Base-by-base conservation (phyloP, 2,329 filamentous ascomycete species). In the Cladosporium halotolerans region DNA sequence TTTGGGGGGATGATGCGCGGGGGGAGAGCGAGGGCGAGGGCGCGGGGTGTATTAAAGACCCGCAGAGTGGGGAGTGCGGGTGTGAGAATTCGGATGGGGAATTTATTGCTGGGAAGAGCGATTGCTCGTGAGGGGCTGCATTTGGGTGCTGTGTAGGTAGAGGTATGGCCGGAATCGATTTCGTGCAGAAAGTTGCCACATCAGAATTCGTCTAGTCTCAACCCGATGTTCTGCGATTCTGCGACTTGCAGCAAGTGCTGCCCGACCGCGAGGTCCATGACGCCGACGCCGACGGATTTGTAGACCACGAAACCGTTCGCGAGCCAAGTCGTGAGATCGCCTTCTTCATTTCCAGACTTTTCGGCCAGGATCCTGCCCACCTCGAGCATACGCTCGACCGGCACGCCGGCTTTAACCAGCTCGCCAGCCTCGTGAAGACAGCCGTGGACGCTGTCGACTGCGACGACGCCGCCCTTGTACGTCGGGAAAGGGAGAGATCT, bases 381-480 rank as follows among this genome's bases (percentile, higher is more conserved):
- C 68, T 96, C 91, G 0, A 96, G 87, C 4, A 96, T 79, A 61
- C 95, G 85, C 42, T 83, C 79, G 0, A 87, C 83, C 19, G 77
- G 76, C 28, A 96, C 74, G 0, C 82, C 83, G 0, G 89, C 88
- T 59, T 89, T 82, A 9, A 95, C 85, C 46, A 97, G 76, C 72
- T 97, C 92, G 0, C 92, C 92, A 0, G 91, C 87, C 66, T 96
- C 89, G 62, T 84, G 84, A 40, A 96, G 68, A 44, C 85, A 90
- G 0, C 87, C 87, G 19, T 88, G 84, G 0, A 95, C 75, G 9
- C 85, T 91, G 64, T 84, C 79, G 2, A 83, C 80, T 3, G 84
- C 71, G 2, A 85, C 70, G 0, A 83, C 78, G 0, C 81, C 80
- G 4, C 82, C 82, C 69, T 79, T 86, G 65, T 89, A 85, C 14